Percentiles rank a stretch among this genome's conserved stretches.
These are phyloP conservation scores for Stemphylium beticola DNA, from an alignment of 2,329 filamentous ascomycete genomes.

Conservation along the genomic window DNA sequence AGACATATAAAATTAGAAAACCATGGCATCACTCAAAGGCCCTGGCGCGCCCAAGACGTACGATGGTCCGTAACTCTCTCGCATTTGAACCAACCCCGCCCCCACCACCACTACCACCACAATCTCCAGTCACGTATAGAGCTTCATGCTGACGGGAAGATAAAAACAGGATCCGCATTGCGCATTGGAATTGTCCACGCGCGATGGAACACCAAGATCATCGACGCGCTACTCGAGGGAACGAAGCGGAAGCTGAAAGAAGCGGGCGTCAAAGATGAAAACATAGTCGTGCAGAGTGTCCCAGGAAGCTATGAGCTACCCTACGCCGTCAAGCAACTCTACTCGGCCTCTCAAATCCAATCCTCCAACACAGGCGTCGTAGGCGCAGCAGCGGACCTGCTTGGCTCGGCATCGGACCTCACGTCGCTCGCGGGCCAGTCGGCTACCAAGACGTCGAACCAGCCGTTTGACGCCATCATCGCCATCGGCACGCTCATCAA, in stretches of 20 bases:
- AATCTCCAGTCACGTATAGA: background rate
- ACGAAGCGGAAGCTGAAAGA: conserved; percentile 77
- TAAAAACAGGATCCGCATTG: conserved; percentile 61
- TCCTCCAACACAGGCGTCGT: conserved; percentile 62
- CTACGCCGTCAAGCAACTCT: conserved; percentile 84
- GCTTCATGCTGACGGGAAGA: conserved; percentile 9
- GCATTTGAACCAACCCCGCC: conserved; percentile 6
- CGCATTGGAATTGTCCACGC: conserved; percentile 96
- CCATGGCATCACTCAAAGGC: conserved; percentile 66
- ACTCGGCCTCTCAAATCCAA: conserved; percentile 85
- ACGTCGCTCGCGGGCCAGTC: conserved; percentile 37
- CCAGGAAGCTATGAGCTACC: conserved; percentile 95
- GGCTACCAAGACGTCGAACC: conserved; percentile 33
- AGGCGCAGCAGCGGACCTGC: conserved; percentile 75
- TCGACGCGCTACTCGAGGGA: conserved; percentile 82
- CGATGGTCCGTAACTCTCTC: conserved; percentile 57
- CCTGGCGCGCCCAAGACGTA: conserved; percentile 64
- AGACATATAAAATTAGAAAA: background rate
- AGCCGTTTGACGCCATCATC: conserved; percentile 89
- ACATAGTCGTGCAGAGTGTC: conserved; percentile 88
- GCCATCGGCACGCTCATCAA: conserved; percentile 97
- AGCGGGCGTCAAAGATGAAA: conserved; percentile 82
- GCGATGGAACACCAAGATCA: conserved; percentile 90
- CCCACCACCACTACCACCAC: conserved; percentile 1
- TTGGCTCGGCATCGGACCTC: conserved; percentile 71